These are phyloP conservation scores for Candolleomyces efflorescens DNA, from an alignment of 768 basidiomycete species.

Conservation along the genomic window DNA sequence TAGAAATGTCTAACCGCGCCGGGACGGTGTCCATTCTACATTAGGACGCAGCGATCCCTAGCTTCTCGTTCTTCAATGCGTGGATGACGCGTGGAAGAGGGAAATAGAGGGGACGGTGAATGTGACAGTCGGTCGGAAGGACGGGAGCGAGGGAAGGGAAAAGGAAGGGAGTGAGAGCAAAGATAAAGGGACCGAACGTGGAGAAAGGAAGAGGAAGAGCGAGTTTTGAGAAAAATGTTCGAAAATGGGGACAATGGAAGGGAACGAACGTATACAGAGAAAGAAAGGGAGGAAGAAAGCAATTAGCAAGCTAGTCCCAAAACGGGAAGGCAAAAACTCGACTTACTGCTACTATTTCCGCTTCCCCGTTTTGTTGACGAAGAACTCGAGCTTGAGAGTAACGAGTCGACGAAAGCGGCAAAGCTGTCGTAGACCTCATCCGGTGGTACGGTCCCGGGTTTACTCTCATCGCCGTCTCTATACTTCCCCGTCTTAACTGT, in stretches of 20 bases:
- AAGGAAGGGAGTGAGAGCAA: too few species aligned
- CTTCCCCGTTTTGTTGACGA: background rate
- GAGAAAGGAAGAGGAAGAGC: too few species aligned
- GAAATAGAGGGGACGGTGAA: too few species aligned
- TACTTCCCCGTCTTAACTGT: constrained; percentile 70
- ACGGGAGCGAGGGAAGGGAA: background rate
- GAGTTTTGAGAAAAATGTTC: too few species aligned
- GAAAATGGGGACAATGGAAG: too few species aligned
- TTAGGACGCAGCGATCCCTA: background rate
- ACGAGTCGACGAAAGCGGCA: constrained; percentile 46
- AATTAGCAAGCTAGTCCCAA: background rate
- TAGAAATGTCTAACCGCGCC: background rate
- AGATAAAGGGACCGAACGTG: too few species aligned
- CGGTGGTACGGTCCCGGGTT: constrained; percentile 34
- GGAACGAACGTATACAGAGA: too few species aligned
- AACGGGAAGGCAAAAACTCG: background rate
- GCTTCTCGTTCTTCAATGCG: background rate
- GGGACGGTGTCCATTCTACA: background rate
- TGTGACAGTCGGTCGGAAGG: too few species aligned
- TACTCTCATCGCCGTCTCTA: constrained; percentile 51
- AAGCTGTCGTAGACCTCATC: constrained; percentile 54
- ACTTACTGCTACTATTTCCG: background rate
- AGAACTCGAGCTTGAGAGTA: constrained; percentile 18
- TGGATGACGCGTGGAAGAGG: too few species aligned
- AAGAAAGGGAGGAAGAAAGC: background rate